Evolutionary conservation across 2,329 filamentous ascomycete genomes (phyloP).

Genomic region (Aspergillus sp.): DNA sequence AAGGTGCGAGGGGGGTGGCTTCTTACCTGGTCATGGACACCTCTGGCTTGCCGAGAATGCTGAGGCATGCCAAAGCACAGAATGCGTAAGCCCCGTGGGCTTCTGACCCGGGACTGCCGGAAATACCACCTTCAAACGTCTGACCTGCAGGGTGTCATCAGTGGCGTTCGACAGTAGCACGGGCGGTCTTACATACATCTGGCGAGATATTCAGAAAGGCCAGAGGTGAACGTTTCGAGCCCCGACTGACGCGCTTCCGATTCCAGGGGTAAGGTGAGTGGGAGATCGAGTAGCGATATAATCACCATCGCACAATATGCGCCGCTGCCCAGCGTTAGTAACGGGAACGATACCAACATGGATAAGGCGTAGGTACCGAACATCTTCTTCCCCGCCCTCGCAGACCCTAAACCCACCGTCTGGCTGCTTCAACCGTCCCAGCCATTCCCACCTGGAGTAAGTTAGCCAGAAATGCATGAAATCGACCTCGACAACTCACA

Average conservation of each 20-base stretch:
- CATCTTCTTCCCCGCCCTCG: constrained; percentile 84
- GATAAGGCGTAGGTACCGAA: constrained; percentile 58
- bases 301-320: constrained; percentile 89
- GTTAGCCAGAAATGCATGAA: constrained; percentile 18
- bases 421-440: constrained; percentile 79
- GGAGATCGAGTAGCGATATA: constrained; percentile 78
- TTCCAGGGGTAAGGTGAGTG: constrained; percentile 71
- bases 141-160: constrained; percentile 58
- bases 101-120: constrained; percentile 78
- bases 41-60: constrained; percentile 77
- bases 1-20: constrained; percentile 8
- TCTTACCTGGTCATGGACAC: constrained; percentile 69
- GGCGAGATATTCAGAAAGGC: constrained; percentile 75
- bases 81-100: constrained; percentile 97
- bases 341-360: constrained; percentile 12
- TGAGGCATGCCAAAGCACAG: constrained; percentile 84
- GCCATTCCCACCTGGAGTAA: constrained; percentile 70
- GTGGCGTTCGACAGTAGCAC: constrained; percentile 1
- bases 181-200: constrained; percentile 70
- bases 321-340: constrained; percentile 55
- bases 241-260: constrained; percentile 65
- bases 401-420: constrained; percentile 89
- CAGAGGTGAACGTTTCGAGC: constrained; percentile 64
- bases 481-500: constrained; percentile 47
- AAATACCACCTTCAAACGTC: constrained; percentile 93